Evolutionary conservation across 164 flowering plant species (phyloP).

Genomic region (Sedum album): DNA sequence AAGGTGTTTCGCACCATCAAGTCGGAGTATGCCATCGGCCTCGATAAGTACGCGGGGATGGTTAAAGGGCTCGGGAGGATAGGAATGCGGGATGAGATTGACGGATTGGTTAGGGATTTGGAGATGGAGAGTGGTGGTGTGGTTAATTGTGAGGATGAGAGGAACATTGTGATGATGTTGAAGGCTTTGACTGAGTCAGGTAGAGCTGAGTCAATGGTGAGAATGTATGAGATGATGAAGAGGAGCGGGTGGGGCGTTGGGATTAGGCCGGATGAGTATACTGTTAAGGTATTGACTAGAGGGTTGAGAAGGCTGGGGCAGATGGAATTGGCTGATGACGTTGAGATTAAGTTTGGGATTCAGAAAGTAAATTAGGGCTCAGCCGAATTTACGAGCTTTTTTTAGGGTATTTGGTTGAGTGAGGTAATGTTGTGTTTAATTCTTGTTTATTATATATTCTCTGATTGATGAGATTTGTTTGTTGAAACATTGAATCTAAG

Average conservation of each 20-base stretch:
- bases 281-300: slow-evolving; percentile 51
- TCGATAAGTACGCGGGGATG: slow-evolving; percentile 10
- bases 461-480: neutral
- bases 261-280: slow-evolving; percentile 42
- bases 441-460: neutral
- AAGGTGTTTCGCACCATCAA: slow-evolving; percentile 42
- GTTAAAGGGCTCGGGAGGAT: slow-evolving; percentile 39
- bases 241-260: slow-evolving; percentile 20
- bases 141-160: slow-evolving; percentile 22
- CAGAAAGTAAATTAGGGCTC: neutral
- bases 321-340: slow-evolving; percentile 42
- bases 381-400: neutral
- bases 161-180: slow-evolving; percentile 41
- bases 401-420: neutral
- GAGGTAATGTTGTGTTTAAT: neutral
- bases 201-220: slow-evolving; percentile 47
- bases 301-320: slow-evolving; percentile 72
- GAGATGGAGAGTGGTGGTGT: slow-evolving; percentile 20
- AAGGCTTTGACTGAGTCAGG: slow-evolving; percentile 45
- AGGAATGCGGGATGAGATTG: slow-evolving; percentile 46
- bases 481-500: neutral
- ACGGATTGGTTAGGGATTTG: slow-evolving; percentile 41
- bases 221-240: slow-evolving; percentile 56
- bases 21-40: neutral
- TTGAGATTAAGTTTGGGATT: slow-evolving; percentile 32